phyloP scores from a whole-genome alignment of 257 asterid genomes.

The Lavandula angustifolia region DNA sequence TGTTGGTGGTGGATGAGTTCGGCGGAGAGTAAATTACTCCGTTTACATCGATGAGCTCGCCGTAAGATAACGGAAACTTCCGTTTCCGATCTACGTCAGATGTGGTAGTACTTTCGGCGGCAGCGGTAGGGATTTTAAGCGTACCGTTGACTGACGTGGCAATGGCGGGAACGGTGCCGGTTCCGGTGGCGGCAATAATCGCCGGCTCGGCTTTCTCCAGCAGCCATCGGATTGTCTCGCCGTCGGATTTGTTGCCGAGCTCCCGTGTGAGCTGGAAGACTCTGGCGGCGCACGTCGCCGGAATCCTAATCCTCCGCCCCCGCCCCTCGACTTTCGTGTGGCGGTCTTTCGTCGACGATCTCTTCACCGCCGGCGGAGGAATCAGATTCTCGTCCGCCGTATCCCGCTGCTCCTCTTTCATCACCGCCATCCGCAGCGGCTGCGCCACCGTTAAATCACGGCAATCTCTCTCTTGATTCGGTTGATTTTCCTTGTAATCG shows the following conservation, averaged over 20 bases:
- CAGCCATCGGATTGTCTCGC: slow-evolving; percentile 80
- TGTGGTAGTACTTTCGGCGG: slow-evolving; percentile 3
- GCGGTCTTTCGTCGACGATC: slow-evolving; percentile 60
- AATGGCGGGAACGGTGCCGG: slow-evolving; percentile 72
- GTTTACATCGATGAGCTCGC: slow-evolving; percentile 26
- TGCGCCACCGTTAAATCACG: slow-evolving; percentile 23
- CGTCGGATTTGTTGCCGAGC: slow-evolving; percentile 80
- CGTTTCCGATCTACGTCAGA: slow-evolving; percentile 38
- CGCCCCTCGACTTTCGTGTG: slow-evolving; percentile 76
- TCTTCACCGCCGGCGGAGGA: slow-evolving; percentile 28
- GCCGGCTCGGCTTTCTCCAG: slow-evolving; percentile 72
- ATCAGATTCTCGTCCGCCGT: slow-evolving; percentile 28
- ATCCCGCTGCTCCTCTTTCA: slow-evolving; percentile 46
- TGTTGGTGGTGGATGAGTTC: background rate
- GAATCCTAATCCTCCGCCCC: slow-evolving; percentile 72
- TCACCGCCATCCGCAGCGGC: slow-evolving; percentile 40
- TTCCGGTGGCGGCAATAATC: slow-evolving; percentile 68
- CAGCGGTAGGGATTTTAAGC: slow-evolving; percentile 50
- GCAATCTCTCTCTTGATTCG: background rate
- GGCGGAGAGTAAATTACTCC: background rate
- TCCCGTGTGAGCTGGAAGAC: slow-evolving; percentile 75
- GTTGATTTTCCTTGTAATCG: background rate
- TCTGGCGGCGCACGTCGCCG: slow-evolving; percentile 79
- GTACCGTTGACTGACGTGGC: slow-evolving; percentile 71
- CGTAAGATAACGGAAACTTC: slow-evolving; percentile 25